Percentiles rank a stretch among this genome's conserved stretches.
phyloP scores from a whole-genome alignment of 1,139 yeast species.

The Yamadazyma oceani region DNA sequence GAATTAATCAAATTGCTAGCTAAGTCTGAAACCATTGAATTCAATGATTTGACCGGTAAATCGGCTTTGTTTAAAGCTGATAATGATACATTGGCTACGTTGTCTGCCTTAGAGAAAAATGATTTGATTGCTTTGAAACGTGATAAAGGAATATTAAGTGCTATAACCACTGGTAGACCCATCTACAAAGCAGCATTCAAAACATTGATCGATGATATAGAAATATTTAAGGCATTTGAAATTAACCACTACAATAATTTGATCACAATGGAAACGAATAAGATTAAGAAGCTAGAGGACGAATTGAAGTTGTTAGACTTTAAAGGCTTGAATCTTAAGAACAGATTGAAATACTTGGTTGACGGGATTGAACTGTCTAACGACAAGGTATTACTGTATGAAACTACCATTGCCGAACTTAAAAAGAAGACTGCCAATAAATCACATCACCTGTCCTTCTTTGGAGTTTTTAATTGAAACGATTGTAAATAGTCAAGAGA shows the following conservation, averaged over 20 bases:
- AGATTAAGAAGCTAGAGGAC: slow-evolving; percentile 64
- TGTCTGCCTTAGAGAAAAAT: slow-evolving; percentile 72
- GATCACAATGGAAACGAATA: slow-evolving; percentile 59
- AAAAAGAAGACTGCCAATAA: slow-evolving; percentile 8
- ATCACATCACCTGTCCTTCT: slow-evolving; percentile 6
- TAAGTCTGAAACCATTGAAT: slow-evolving; percentile 42
- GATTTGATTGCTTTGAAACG: slow-evolving; percentile 71
- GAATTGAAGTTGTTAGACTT: slow-evolving; percentile 58
- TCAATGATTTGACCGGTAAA: slow-evolving; percentile 52
- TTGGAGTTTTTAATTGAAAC: slow-evolving; percentile 12
- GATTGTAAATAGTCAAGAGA: slow-evolving; percentile 5
- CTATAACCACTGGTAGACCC: slow-evolving; percentile 80
- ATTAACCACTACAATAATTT: slow-evolving; percentile 55
- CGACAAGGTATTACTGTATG: slow-evolving; percentile 45
- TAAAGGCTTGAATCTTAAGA: slow-evolving; percentile 50
- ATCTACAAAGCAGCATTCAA: slow-evolving; percentile 78
- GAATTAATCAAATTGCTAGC: slow-evolving; percentile 67
- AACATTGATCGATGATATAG: slow-evolving; percentile 57
- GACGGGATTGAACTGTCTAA: slow-evolving; percentile 62
- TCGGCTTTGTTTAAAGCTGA: slow-evolving; percentile 65
- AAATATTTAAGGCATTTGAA: slow-evolving; percentile 63
- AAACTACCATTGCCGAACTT: slow-evolving; percentile 25
- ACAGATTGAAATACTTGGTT: slow-evolving; percentile 64
- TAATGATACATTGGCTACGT: slow-evolving; percentile 45
- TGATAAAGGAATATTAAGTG: slow-evolving; percentile 71